Percentiles rank a stretch among this genome's conserved stretches.
Evolutionary conservation across 2,329 filamentous ascomycete genomes (phyloP).

Genomic region (Trichoderma sp.): DNA sequence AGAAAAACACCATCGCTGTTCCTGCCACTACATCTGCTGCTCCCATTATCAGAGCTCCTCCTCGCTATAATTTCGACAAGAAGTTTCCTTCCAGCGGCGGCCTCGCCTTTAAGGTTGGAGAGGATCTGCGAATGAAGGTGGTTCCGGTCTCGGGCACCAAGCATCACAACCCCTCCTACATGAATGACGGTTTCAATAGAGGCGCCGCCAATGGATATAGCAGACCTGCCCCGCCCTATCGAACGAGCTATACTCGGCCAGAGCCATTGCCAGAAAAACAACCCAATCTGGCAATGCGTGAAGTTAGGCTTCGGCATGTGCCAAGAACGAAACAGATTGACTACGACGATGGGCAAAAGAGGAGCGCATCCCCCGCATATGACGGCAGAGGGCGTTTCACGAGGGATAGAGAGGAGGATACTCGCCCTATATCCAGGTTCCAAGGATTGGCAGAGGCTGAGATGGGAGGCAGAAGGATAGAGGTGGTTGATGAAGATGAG

Average conservation of each 20-base stretch:
- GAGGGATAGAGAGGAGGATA: slow-evolving; percentile 27
- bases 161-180: slow-evolving; percentile 32
- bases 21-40: neutral
- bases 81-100: slow-evolving; percentile 21
- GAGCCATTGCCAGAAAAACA: slow-evolving; percentile 33
- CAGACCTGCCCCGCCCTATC: slow-evolving; percentile 19
- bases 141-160: slow-evolving; percentile 33
- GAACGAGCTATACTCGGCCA: slow-evolving; percentile 29
- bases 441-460: slow-evolving; percentile 29
- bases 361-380: slow-evolving; percentile 34
- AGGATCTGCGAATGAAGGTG: slow-evolving; percentile 44
- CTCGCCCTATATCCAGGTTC: slow-evolving; percentile 27
- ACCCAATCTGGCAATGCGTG: slow-evolving; percentile 45
- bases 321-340: slow-evolving; percentile 7
- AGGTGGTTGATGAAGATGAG: neutral
- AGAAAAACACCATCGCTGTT: neutral
- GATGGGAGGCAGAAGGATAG: neutral
- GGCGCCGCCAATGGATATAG: slow-evolving; percentile 27
- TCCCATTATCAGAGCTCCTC: neutral
- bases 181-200: slow-evolving; percentile 40
- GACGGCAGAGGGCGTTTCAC: slow-evolving; percentile 30
- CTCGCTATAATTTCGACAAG: slow-evolving; percentile 20
- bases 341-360: slow-evolving; percentile 1
- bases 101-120: slow-evolving; percentile 39
- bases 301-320: slow-evolving; percentile 35